Base-by-base conservation (phyloP, 73 alveolate genomes). In the Paramecium biaurelia region DNA sequence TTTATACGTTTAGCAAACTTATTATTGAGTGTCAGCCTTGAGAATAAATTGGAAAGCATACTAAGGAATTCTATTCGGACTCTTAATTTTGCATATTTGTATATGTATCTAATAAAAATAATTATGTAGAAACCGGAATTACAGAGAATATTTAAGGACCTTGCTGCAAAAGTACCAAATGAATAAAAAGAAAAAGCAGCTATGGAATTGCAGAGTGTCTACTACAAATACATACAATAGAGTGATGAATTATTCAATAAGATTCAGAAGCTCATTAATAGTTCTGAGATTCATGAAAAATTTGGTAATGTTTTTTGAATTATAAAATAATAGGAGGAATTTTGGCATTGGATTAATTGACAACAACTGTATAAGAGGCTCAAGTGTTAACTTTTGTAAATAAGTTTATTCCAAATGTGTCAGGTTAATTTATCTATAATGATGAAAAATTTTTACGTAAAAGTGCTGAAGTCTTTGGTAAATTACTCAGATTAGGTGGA, bases 391-490 rank as follows among this genome's bases (percentile, higher is more conserved):
- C 76, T 7, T 79, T 79, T 43, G 76, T 79, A 18, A 79, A 79
- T 79, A 43, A 79, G 28, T 79, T 79, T 42, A 30, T 79, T n/a
- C 30, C 90, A 20, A 79, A 79, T 79, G 90, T 43, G 18, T 79
- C 56, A 14, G 42, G 47, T 10, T 41, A 79, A 43, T 79, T 79
- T 47, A 26, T 9, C 7, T 30, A 23, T 10, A 24, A 45, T 21
- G 94, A 89, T 68, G 92, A 89, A 43, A 89, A 72, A 70, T 38
- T 87, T 70, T 35, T 87, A 41, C 68, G 70, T 15, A 87, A 87
- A 74, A 20, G 63, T 63, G 94, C 94, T 1, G 94, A 89, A 70
- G 90, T 89, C 7, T 89, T 70, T 70, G 94, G 92, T 1, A 89
- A 59, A 28, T 37, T 89, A 14, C 67, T 70, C 2, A 76, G 94